Evolutionary conservation across 2,329 filamentous ascomycete species (phyloP), one percentile per base, ranked within the genome.

Genomic region (Xylariales sp.): DNA sequence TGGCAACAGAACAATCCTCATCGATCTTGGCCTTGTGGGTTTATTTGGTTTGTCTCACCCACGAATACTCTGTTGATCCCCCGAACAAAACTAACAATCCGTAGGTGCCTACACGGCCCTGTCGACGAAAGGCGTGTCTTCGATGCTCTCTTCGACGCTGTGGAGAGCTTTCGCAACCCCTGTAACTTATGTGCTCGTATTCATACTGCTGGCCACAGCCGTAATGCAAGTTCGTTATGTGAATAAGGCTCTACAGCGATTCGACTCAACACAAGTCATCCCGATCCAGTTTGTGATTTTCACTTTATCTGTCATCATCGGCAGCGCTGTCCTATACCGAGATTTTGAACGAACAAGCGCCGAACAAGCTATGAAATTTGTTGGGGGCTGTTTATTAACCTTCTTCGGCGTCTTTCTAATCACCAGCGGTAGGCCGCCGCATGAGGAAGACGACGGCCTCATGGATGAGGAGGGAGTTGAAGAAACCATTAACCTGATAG

Each of bases 341-440:
- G 93, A 98, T 60, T 98, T 98, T 54, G 87, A 97, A 60, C 82
- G 85, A 29, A 86, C 88, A 6, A 85, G 81, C 0, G 64, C 73
- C 20, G 73, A 81, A 33, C 85, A 88, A 52, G 86, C 87, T 3
- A 67, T 70, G 40, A 95, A 95, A 53, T 98, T 98, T 55, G 67
- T 95, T 11, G 88, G 87, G 16, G 93, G 93, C 25, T 98, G 93
- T 62, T 71, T 88, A 5, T 65, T 98, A 47, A 98, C 93, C 1
- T 98, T 98, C 60, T 81, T 91, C 42, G 93, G 93, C 8, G 93
- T 98, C n/a, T 97, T 93, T 63, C 76, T 96, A 49, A 96, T 98
- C 55, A 97, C 93, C 2, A 95, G 85, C 53, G 89, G 88, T 38
- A 76, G 90, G 49, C 68, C 76, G 35, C 66, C 62, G 12, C 65